Evolutionary conservation across 2,329 filamentous ascomycete genomes (phyloP).

Genomic region (Sarocladium strictum): DNA sequence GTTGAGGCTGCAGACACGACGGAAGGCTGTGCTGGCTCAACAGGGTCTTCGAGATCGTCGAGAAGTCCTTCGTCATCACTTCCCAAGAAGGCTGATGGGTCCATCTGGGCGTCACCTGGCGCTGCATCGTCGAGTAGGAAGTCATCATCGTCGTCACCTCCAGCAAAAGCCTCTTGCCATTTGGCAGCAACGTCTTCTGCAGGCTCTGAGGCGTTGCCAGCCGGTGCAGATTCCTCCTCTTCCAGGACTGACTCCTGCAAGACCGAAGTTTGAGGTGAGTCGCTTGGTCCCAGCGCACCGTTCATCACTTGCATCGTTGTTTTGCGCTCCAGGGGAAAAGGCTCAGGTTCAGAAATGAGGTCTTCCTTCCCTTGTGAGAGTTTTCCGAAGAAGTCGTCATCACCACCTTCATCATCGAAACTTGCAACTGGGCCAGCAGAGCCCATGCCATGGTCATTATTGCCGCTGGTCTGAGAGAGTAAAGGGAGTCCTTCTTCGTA

Average conservation of each 20-base stretch:
- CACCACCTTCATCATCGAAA: constrained; percentile 42
- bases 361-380: constrained; percentile 28
- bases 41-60: constrained; percentile 53
- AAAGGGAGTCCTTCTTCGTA: constrained; percentile 67
- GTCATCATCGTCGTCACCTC: constrained; percentile 64
- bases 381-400: constrained; percentile 59
- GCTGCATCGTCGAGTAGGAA: constrained; percentile 54
- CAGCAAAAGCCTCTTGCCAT: constrained; percentile 77
- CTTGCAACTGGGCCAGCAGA: constrained; percentile 11
- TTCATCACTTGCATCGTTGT: constrained; percentile 63
- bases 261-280: constrained; percentile 21
- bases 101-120: constrained; percentile 39
- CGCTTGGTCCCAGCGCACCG: constrained; percentile 19
- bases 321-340: constrained; percentile 52
- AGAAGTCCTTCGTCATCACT: constrained; percentile 85
- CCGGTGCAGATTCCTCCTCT: constrained; percentile 18
- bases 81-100: constrained; percentile 62
- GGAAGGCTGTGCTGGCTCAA: not conserved
- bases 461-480: constrained; percentile 32
- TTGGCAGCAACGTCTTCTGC: constrained; percentile 66
- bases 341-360: constrained; percentile 14
- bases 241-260: constrained; percentile 25
- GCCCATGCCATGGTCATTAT: not conserved
- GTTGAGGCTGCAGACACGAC: constrained; percentile 22
- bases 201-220: constrained; percentile 21